phyloP scores from a whole-genome alignment of 805 yeast genomes.

The Vanderwaltozyma polyspora region DNA sequence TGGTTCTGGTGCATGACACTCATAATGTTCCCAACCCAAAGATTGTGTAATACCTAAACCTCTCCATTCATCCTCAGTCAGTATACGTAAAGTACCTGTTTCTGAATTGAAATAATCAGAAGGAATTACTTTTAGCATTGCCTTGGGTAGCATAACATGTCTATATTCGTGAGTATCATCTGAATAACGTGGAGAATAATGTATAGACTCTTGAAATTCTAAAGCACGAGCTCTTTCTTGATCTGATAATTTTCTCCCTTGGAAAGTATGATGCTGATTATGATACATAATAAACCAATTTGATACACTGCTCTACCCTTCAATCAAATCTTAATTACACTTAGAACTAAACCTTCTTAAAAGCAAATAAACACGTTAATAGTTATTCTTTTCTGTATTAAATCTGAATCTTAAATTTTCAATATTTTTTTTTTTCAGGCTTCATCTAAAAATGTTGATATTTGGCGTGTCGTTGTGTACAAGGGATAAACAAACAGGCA shows the following conservation, averaged over 20 bases:
- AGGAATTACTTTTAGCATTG: slow-evolving; percentile 88
- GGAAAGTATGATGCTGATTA: slow-evolving; percentile 24
- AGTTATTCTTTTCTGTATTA: too few relatives aligned
- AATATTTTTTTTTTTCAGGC: too few relatives aligned
- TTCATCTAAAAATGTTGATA: too few relatives aligned
- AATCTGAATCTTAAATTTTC: too few relatives aligned
- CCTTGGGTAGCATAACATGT: slow-evolving; percentile 94
- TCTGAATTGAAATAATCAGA: slow-evolving; percentile 87
- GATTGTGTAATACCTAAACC: slow-evolving; percentile 96
- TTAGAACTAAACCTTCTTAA: too few relatives aligned
- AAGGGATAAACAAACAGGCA: too few relatives aligned
- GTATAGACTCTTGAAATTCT: slow-evolving; percentile 88
- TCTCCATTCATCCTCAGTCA: slow-evolving; percentile 96
- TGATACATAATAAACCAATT: slow-evolving; percentile 16
- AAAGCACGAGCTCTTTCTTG: slow-evolving; percentile 76
- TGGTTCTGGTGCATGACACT: slow-evolving; percentile 97
- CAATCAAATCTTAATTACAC: not conserved
- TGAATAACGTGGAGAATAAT: slow-evolving; percentile 82
- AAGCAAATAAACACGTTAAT: too few relatives aligned
- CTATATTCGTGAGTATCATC: slow-evolving; percentile 90
- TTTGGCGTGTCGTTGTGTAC: too few relatives aligned
- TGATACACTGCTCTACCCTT: not conserved
- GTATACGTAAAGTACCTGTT: slow-evolving; percentile 83
- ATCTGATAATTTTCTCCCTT: slow-evolving; percentile 61
- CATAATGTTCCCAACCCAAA: slow-evolving; percentile 96